A percentile compares a stretch with the other conserved stretches of the same genome.
Conservation (phyloP, 2,329 filamentous ascomycete species). For the Monosporascus sp. region DNA sequence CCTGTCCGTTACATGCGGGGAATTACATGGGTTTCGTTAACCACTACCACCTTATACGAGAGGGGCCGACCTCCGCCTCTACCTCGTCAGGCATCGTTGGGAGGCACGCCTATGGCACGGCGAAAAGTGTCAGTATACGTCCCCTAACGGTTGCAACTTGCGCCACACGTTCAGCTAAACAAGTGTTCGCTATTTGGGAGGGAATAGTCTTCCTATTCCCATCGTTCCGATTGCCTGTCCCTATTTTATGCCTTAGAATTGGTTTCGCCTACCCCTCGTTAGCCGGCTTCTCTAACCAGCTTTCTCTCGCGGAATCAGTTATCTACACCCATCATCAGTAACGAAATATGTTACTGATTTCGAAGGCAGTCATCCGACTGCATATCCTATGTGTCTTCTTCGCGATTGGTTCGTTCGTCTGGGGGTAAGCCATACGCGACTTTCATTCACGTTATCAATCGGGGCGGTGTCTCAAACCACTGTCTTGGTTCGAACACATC, state of each 20-base stretch:
- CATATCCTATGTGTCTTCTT: constrained; percentile 46
- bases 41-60: not conserved
- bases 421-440: constrained; percentile 38
- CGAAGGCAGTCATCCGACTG: constrained; percentile 35
- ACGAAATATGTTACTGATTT: not conserved
- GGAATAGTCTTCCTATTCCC: not conserved
- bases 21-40: not conserved
- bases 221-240: not conserved
- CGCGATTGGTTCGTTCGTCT: constrained; percentile 50
- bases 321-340: not conserved
- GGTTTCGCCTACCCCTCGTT: no score
- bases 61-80: not conserved
- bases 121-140: not conserved
- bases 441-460: not conserved
- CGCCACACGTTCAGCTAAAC: not conserved
- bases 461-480: no score
- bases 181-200: not conserved
- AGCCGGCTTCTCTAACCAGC: not conserved
- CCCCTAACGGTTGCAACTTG: not conserved
- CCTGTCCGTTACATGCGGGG: not conserved
- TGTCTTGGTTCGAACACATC: no score
- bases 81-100: not conserved
- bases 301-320: not conserved
- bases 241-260: no score
- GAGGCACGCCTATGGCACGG: not conserved